Conservation (phyloP, 345 rosid species). For the Aurinia saxatilis region DNA sequence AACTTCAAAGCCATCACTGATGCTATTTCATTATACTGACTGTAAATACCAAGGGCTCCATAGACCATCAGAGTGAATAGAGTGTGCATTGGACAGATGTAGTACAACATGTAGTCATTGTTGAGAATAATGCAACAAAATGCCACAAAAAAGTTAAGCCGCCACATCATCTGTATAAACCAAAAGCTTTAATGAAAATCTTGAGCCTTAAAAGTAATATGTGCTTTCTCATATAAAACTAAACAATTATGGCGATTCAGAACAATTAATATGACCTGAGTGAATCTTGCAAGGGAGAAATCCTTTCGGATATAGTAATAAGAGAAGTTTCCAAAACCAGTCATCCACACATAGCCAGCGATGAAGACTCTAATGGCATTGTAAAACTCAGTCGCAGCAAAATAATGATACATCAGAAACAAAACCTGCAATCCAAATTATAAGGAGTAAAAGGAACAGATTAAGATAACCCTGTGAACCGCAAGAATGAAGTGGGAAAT, state of each 20-base stretch:
- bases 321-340: conserved; percentile 97
- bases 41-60: conserved; percentile 85
- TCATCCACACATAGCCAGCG: conserved; percentile 99
- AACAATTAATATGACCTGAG: conserved; percentile 59
- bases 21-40: conserved; percentile 77
- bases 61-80: conserved; percentile 95
- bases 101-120: conserved; percentile 93
- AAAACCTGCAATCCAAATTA: conserved; percentile 48
- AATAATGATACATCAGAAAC: conserved; percentile 94
- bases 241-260: not conserved
- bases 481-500: not conserved
- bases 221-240: conserved; percentile 1
- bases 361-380: conserved; percentile 92
- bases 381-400: conserved; percentile 91
- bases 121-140: conserved; percentile 83
- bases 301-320: conserved; percentile 93
- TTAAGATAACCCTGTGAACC: not conserved
- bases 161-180: conserved; percentile 97
- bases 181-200: conserved; percentile 14
- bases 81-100: conserved; percentile 99
- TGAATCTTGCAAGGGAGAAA: conserved; percentile 83
- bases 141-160: conserved; percentile 89
- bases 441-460: not conserved
- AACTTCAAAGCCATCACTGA: conserved; percentile 84
- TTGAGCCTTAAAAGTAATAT: not conserved